Conservation (phyloP, 768 basidiomycete genomes). For the Xanthoconium purpureum region DNA sequence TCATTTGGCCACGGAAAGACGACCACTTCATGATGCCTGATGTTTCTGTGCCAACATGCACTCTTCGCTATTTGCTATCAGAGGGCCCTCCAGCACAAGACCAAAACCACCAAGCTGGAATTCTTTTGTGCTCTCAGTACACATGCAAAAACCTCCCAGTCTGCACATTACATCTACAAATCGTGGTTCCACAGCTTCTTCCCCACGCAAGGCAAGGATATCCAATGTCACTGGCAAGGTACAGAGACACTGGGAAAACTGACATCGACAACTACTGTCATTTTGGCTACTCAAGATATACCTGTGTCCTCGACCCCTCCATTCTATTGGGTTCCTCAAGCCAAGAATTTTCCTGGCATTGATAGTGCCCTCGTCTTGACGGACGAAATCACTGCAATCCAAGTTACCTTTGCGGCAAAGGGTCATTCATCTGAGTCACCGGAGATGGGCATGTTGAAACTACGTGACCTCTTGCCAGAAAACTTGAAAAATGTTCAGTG, state of each 20-base stretch:
- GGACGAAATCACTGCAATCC: not conserved
- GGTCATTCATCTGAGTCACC: not conserved
- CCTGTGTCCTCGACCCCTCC: not conserved
- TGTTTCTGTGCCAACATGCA: not conserved
- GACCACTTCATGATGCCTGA: not conserved
- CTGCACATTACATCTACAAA: not conserved
- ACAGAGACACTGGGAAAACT: too few species aligned
- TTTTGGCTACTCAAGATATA: not conserved
- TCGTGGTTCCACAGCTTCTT: not conserved
- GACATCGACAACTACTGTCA: not conserved
- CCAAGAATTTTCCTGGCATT: not conserved
- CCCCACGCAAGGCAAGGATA: not conserved
- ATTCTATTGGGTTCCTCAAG: not conserved
- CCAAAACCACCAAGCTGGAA: not conserved
- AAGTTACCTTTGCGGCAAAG: not conserved
- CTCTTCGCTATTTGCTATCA: not conserved
- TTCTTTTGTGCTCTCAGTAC: not conserved
- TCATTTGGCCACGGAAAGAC: not conserved
- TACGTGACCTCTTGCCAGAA: not conserved
- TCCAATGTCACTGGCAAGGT: not conserved
- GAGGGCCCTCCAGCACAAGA: not conserved
- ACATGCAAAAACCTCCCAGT: not conserved
- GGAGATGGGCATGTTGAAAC: not conserved
- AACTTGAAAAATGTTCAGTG: not conserved
- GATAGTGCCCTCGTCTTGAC: not conserved